These are phyloP conservation scores for Monilinia laxa DNA, from an alignment of 2,329 filamentous ascomycete genomes.

Conservation along the genomic window DNA sequence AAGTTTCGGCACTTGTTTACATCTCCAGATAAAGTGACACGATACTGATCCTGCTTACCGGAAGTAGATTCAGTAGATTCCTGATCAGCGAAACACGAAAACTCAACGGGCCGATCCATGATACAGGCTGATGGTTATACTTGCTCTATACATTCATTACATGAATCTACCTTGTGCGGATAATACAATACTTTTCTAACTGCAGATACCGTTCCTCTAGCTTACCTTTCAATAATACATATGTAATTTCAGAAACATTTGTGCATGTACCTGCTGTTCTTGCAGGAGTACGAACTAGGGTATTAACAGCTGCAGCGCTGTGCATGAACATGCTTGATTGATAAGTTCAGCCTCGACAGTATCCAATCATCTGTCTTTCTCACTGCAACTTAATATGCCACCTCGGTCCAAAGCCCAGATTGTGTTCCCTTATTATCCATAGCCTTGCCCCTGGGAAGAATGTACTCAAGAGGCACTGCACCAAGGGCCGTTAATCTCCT, in stretches of 20 bases:
- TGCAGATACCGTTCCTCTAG: not conserved
- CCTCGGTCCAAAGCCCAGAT: no score
- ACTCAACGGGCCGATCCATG: conserved; percentile 16
- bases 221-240: not conserved
- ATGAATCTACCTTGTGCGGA: not conserved
- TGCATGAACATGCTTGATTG: not conserved
- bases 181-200: not conserved
- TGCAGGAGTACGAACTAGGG: not conserved
- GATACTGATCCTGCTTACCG: not conserved
- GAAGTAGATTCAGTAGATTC: not conserved
- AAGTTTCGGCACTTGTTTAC: conserved; percentile 12
- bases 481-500: no score
- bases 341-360: no score
- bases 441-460: no score
- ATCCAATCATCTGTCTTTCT: no score
- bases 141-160: not conserved
- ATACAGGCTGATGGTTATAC: conserved; percentile 4
- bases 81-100: not conserved
- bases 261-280: conserved; percentile 2
- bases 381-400: no score
- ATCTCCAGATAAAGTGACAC: not conserved
- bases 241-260: not conserved
- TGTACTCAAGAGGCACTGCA: no score
- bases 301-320: not conserved
- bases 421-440: no score